Evolutionary conservation across 192 early-diverging fungal species (phyloP).

Genomic region (Borealophlyctis nickersoniae): DNA sequence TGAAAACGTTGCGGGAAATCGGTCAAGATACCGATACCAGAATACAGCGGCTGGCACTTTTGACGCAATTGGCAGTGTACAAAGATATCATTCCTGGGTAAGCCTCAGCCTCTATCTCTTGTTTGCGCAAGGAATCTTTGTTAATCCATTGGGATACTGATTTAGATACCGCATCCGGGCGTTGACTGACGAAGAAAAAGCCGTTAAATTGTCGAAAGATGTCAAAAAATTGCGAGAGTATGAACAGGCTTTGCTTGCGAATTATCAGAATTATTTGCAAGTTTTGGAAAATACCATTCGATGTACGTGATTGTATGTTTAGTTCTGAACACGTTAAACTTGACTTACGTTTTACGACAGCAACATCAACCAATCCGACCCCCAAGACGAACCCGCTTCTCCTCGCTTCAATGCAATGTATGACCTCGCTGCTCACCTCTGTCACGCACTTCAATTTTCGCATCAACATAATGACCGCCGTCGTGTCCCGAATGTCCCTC

Average conservation of each 20-base stretch:
- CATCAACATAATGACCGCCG: constrained; percentile 77
- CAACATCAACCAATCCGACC: neutral
- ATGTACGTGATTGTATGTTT: neutral
- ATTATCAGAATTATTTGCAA: constrained; percentile 84
- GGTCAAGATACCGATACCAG: constrained; percentile 58
- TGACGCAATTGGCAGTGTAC: constrained; percentile 90
- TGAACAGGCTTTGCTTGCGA: constrained; percentile 76
- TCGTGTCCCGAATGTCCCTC: constrained; percentile 73
- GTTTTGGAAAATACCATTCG: constrained; percentile 56
- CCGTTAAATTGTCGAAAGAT: constrained; percentile 76
- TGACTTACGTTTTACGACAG: neutral
- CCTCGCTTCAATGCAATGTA: constrained; percentile 70
- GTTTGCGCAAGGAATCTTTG: too few relatives aligned
- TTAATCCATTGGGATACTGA: too few relatives aligned
- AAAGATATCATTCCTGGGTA: constrained; percentile 84
- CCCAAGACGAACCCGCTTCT: constrained; percentile 24
- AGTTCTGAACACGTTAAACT: neutral
- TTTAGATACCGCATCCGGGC: constrained; percentile 90
- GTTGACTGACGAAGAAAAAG: constrained; percentile 77
- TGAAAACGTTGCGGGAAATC: constrained; percentile 68
- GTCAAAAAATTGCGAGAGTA: constrained; percentile 83
- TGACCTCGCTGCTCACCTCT: constrained; percentile 76
- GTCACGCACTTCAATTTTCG: constrained; percentile 97
- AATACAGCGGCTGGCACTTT: constrained; percentile 71
- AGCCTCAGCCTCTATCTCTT: neutral